Evolutionary conservation across 1,139 yeast genomes (phyloP), one percentile per base, ranked within the genome.

Genomic region (Citeromyces hawaiiensis): DNA sequence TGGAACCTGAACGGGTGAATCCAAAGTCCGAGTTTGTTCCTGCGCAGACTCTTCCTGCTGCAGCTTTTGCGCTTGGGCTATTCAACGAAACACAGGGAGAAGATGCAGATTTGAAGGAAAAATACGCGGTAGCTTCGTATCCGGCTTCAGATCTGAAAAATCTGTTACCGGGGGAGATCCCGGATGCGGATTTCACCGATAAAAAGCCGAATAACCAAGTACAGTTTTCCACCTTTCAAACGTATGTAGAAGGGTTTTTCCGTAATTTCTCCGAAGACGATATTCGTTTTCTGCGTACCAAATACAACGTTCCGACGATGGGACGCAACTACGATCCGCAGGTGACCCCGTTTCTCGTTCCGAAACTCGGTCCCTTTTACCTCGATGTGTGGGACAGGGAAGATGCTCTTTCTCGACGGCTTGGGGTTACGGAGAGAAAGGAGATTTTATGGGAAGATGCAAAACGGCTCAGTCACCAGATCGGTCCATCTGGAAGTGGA

Each of bases 181-280:
- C 98, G 8, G 77, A 83, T 55, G 72, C 70, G 41, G 98, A 91
- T 56, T 87, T 83, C 51, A 81, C 96, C 8, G 76, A 78, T 45
- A 76, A 77, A 17, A 88, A 88, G 51, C 96, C 96, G 6, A 63
- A 86, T 2, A 88, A 85, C 56, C 98, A 91, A 60, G 94, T 91
- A 16, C 96, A 87, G 52, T 87, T 83, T 56, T 70, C 86, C 14
- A 88, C 98, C 0, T 93, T 85, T 56, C 81, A 85, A 46, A 63
- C 91, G 1, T 86, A 82, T 48, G 70, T 87, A 37, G 98, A 91
- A 54, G 85, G 91, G 30, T 91, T 73, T 55, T 88, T 82, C 60
- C 68, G 95, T 43, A 72, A 73, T 5, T 83, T 73, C 48, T 64
- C 70, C 19, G 94, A 81, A 45, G 96, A 87, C 32, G 98, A 91